Evolutionary conservation across 805 yeast species (phyloP).

Genomic region (Tetrapisispora fleetii): DNA sequence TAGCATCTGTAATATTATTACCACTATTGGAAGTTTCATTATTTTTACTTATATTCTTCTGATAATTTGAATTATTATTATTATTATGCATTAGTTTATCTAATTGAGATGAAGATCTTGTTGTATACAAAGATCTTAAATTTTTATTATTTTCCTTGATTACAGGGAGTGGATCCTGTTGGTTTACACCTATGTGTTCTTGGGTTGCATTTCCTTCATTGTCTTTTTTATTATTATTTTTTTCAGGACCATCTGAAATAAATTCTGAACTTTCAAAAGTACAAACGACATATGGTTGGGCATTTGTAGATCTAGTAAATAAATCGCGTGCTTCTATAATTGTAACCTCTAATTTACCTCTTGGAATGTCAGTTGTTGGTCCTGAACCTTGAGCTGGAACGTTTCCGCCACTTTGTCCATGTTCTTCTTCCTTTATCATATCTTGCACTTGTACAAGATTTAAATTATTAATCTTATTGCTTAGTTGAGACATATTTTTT

Average conservation of each 20-base stretch:
- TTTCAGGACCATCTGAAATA: constrained; percentile 69
- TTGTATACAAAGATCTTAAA: constrained; percentile 33
- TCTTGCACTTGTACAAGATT: neutral
- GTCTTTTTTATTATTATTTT: constrained; percentile 16
- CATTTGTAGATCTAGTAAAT: constrained; percentile 40
- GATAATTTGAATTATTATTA: constrained; percentile 3
- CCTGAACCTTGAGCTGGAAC: neutral
- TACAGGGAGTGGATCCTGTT: constrained; percentile 14
- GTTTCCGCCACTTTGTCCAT: neutral
- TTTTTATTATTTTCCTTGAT: constrained; percentile 20
- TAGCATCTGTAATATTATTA: neutral
- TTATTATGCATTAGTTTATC: constrained; percentile 21
- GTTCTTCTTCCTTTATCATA: neutral
- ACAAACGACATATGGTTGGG: constrained; percentile 84
- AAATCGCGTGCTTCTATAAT: constrained; percentile 74
- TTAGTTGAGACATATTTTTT: neutral
- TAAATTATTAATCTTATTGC: neutral
- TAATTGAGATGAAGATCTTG: constrained; percentile 37
- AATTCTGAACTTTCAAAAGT: constrained; percentile 87
- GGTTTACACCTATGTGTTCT: neutral
- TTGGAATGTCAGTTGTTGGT: constrained; percentile 36
- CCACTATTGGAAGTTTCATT: neutral
- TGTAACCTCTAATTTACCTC: constrained; percentile 74
- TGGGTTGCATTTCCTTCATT: constrained; percentile 7
- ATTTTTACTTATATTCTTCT: constrained; percentile 1